phyloP scores from a whole-genome alignment of 78 protist species.

The Monocercomonoides exilis region DNA sequence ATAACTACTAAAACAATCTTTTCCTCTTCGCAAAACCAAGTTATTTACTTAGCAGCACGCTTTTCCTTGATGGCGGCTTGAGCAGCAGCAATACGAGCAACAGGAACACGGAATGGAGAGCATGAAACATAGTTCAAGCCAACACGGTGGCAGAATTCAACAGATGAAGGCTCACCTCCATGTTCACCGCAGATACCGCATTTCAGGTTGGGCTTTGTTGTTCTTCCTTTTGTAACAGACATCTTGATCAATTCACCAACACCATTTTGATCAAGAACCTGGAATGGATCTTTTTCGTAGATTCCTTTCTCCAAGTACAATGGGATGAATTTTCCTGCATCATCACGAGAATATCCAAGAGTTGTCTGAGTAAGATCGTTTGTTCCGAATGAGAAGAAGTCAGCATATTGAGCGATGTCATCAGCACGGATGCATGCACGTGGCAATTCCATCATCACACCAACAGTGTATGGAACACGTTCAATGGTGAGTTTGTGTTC shows the following conservation, averaged over 20 bases:
- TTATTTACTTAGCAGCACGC: neutral
- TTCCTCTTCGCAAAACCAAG: neutral
- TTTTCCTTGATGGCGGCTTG: constrained; percentile 53
- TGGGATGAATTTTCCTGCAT: constrained; percentile 43
- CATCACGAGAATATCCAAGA: constrained; percentile 69
- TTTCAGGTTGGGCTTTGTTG: constrained; percentile 14
- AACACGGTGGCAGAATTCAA: constrained; percentile 39
- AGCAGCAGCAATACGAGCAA: constrained; percentile 61
- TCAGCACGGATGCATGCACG: constrained; percentile 49
- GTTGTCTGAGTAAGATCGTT: constrained; percentile 75
- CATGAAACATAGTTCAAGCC: constrained; percentile 60
- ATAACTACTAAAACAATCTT: too few species aligned
- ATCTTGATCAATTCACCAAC: constrained; percentile 55
- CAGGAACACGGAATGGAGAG: constrained; percentile 67
- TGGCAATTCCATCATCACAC: constrained; percentile 65
- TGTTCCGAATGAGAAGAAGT: constrained; percentile 68
- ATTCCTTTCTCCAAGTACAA: constrained; percentile 37
- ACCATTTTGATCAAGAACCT: constrained; percentile 53
- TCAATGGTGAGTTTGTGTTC: neutral
- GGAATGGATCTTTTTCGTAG: constrained; percentile 55
- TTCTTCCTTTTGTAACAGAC: constrained; percentile 39
- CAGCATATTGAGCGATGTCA: constrained; percentile 34
- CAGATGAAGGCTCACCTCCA: constrained; percentile 44
- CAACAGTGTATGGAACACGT: constrained; percentile 28
- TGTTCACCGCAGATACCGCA: constrained; percentile 65